Evolutionary conservation across 768 basidiomycete species (phyloP).

Genomic region (Lactifluus pinguis): DNA sequence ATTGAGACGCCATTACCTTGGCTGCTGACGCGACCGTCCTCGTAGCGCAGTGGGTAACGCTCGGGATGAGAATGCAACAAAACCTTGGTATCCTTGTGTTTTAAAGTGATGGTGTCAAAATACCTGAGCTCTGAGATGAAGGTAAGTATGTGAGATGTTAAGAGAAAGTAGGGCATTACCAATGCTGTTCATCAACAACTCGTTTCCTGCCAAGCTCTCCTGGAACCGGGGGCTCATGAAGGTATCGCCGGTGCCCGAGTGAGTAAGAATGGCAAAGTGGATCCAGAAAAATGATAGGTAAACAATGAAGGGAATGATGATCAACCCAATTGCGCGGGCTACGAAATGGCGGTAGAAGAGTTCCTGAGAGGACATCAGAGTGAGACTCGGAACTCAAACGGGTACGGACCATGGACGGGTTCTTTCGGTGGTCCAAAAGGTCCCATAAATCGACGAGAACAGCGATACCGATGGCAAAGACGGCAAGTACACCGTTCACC

Average conservation of each 20-base stretch:
- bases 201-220: slow-evolving; percentile 87
- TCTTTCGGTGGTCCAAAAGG: slow-evolving; percentile 75
- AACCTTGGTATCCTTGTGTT: slow-evolving; percentile 89
- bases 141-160: background rate
- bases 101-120: slow-evolving; percentile 77
- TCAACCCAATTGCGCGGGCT: slow-evolving; percentile 78
- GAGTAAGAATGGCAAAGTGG: slow-evolving; percentile 81
- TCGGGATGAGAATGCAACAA: slow-evolving; percentile 92
- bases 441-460: slow-evolving; percentile 94
- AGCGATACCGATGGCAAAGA: slow-evolving; percentile 79
- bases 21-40: slow-evolving; percentile 90
- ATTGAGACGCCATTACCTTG: slow-evolving; percentile 46
- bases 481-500: slow-evolving; percentile 93
- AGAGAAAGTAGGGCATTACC: slow-evolving; percentile 39
- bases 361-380: slow-evolving; percentile 25
- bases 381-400: background rate
- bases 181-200: slow-evolving; percentile 84
- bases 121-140: slow-evolving; percentile 74
- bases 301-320: slow-evolving; percentile 78
- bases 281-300: slow-evolving; percentile 96
- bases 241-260: slow-evolving; percentile 85
- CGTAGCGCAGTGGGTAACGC: slow-evolving; percentile 85
- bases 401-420: slow-evolving; percentile 53
- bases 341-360: slow-evolving; percentile 84
- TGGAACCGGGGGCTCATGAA: slow-evolving; percentile 99